phyloP scores from a whole-genome alignment of 1,284 basidiomycete species.

The Naganishia sp. region DNA sequence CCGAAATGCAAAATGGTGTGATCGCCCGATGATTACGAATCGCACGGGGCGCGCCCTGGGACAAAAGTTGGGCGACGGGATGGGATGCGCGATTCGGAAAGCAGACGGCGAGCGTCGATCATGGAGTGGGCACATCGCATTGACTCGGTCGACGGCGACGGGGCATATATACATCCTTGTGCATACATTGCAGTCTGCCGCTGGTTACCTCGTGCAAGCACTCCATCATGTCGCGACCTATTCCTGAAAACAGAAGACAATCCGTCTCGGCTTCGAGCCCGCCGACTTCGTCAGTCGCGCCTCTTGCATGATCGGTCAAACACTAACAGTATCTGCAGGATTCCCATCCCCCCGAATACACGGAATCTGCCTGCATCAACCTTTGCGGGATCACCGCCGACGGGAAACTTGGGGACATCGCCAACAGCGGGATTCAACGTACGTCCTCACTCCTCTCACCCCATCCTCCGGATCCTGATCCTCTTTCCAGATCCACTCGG shows the following conservation, averaged over 20 bases:
- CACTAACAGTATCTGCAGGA: slow-evolving; percentile 38
- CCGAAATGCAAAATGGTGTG: slow-evolving; percentile 18
- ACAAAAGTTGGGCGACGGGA: not conserved
- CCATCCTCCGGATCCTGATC: slow-evolving; percentile 31
- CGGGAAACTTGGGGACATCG: slow-evolving; percentile 5
- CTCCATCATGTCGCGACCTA: slow-evolving; percentile 23
- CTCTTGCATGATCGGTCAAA: not conserved
- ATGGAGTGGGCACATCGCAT: not conserved
- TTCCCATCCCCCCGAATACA: slow-evolving; percentile 53
- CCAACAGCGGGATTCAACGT: slow-evolving; percentile 29
- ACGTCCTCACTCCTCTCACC: slow-evolving; percentile 7
- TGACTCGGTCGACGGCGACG: not conserved
- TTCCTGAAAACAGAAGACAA: slow-evolving; percentile 23
- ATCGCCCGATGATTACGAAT: slow-evolving; percentile 15
- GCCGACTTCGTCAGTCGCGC: slow-evolving; percentile 44
- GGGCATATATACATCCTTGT: not conserved
- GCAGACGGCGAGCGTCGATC: slow-evolving; percentile 3
- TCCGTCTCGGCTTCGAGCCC: slow-evolving; percentile 50
- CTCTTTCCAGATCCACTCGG: slow-evolving; percentile 37
- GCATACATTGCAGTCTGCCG: not conserved
- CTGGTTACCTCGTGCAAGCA: too few relatives aligned
- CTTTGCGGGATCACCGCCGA: slow-evolving; percentile 39
- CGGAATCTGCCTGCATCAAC: slow-evolving; percentile 43
- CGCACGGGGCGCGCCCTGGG: not conserved
- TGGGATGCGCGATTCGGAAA: slow-evolving; percentile 18